Evolutionary conservation across 2,329 filamentous ascomycete species (phyloP), one percentile per base, ranked within the genome.

Genomic region (Exophiala oligosperma): DNA sequence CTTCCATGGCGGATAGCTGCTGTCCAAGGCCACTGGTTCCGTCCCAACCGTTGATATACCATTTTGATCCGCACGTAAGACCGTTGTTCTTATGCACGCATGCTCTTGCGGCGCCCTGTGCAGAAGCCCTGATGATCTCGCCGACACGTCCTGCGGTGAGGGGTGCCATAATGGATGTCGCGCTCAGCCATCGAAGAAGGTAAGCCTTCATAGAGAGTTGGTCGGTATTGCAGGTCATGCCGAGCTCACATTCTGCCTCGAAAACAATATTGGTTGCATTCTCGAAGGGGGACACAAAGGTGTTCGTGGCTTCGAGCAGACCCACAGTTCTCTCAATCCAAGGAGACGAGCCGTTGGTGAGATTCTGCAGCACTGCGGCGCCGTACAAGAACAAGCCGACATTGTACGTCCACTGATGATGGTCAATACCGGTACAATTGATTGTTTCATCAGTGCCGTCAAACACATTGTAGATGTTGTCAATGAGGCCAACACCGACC

Each of bases 201-300:
- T 87, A 86, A 46, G 87, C 87, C 72, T 91, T 90, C 81, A 88
- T 91, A 1, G 84, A 83, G 54, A 84, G 72, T 79, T 91, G 89
- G 66, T 93, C 90, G 46, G 81, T 77, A 54, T 87, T 86, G 76
- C 90, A 93, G 17, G 74, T 80, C 24, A 72, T 70, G 3, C 70
- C 73, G 3, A 79, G 74, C 65, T 91, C 88, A 74, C 90, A 93
- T 9, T 84, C 78, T 1, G 83, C 73, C 71, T 93, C 90, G 60
- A 77, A 84, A 63, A 89, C 83, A 62, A 88, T 77, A 49, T 80
- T 79, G 7, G 83, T 73, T 23, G 72, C 55, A 49, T 72, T 64
- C 12, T 76, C 75, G 37, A 60, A 67, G 14, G 67, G 67, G 7
- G 60, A 60, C 73, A 85, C 84, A 68, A 86, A 85, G 6, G 72